Conservation (phyloP, 805 yeast genomes). For the Kregervanrija delftensis region DNA sequence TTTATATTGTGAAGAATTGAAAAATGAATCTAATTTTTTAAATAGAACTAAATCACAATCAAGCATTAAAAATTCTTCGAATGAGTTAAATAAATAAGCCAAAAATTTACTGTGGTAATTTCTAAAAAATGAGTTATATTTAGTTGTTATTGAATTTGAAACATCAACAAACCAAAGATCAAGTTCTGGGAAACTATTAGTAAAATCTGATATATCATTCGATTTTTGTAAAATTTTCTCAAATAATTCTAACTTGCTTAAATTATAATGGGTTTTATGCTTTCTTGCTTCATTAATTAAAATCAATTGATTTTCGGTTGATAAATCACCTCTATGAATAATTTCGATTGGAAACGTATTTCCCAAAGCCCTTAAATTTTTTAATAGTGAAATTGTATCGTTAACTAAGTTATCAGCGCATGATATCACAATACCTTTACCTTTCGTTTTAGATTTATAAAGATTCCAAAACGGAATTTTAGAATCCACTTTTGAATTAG, state of each 20-base stretch:
- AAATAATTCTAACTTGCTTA: constrained; percentile 15
- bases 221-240: background rate
- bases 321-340: constrained; percentile 36
- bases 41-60: constrained; percentile 44
- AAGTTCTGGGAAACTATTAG: constrained; percentile 21
- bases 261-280: too few relatives aligned
- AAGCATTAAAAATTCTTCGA: constrained; percentile 41
- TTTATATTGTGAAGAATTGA: constrained; percentile 28
- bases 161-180: constrained; percentile 27
- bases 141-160: constrained; percentile 11
- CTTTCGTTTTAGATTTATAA: constrained; percentile 25
- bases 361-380: constrained; percentile 40
- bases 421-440: constrained; percentile 48
- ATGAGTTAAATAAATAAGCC: constrained; percentile 53
- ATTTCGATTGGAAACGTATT: constrained; percentile 43
- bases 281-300: constrained; percentile 30
- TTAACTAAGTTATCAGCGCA: constrained; percentile 35
- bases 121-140: constrained; percentile 15
- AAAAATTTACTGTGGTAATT: constrained; percentile 36
- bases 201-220: constrained; percentile 7
- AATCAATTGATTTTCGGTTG: constrained; percentile 24
- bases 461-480: constrained; percentile 14
- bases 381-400: constrained; percentile 38
- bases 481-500: too few relatives aligned
- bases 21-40: constrained; percentile 30